Percentiles rank a stretch among this genome's conserved stretches.
phyloP scores from a whole-genome alignment of 2,329 filamentous ascomycete genomes.

The Thelonectria olida region DNA sequence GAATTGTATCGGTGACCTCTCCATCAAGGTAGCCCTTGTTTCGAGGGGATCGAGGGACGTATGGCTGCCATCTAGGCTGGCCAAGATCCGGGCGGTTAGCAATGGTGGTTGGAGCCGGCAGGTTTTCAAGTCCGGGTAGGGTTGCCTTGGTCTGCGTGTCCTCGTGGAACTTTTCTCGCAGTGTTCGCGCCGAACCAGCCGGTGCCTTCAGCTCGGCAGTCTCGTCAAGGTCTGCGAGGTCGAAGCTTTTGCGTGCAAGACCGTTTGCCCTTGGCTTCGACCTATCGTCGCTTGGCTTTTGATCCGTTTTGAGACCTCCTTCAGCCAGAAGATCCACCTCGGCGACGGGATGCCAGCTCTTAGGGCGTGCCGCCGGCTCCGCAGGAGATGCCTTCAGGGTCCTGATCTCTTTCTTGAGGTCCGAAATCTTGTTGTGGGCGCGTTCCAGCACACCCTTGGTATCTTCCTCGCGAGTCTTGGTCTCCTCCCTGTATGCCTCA shows the following conservation, averaged over 20 bases:
- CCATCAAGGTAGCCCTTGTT: conserved; percentile 50
- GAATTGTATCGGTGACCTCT: conserved; percentile 42
- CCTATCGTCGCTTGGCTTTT: background rate
- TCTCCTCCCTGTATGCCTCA: conserved; percentile 62
- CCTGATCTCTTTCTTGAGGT: conserved; percentile 63
- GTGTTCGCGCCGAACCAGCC: conserved; percentile 34
- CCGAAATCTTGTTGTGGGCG: conserved; percentile 65
- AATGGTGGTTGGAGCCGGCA: conserved; percentile 25
- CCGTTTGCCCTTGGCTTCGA: conserved; percentile 12
- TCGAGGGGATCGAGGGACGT: conserved; percentile 52
- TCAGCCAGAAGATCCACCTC: conserved; percentile 25
- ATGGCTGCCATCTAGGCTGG: conserved; percentile 52
- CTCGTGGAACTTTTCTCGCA: conserved; percentile 49
- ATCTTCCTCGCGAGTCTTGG: conserved; percentile 63
- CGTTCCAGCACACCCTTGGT: conserved; percentile 64
- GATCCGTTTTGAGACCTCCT: conserved; percentile 11
- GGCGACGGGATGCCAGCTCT: conserved; percentile 42
- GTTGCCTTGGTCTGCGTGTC: conserved; percentile 33
- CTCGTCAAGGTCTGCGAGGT: conserved; percentile 34
- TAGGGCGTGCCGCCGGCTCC: conserved; percentile 35
- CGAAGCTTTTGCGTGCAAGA: conserved; percentile 40
- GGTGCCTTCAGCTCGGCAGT: conserved; percentile 28
- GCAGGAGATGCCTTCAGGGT: conserved; percentile 49
- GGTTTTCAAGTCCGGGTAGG: conserved; percentile 28
- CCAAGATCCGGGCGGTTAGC: conserved; percentile 41